Conservation (phyloP, 441 rosid species). For the Jatropha podagrica region DNA sequence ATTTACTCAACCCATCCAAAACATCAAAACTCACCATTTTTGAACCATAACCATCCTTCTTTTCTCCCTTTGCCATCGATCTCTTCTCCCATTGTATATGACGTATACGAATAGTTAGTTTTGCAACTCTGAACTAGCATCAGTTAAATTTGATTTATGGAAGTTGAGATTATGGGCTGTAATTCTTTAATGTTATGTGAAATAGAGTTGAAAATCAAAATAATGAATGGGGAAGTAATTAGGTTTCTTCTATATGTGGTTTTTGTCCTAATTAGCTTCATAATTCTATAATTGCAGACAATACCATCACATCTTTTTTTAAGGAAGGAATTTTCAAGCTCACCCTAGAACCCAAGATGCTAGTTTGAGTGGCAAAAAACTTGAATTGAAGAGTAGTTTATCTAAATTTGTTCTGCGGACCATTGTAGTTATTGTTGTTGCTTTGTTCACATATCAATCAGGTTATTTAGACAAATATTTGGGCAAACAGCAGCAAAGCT, state of each 20-base stretch:
- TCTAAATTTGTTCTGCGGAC: conserved; percentile 50
- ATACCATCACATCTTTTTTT: conserved; percentile 41
- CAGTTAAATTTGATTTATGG: neutral
- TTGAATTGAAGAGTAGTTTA: conserved; percentile 40
- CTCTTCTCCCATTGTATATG: too few relatives aligned
- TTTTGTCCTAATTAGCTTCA: neutral
- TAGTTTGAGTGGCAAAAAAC: conserved; percentile 38
- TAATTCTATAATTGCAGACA: conserved; percentile 29
- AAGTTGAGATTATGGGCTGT: neutral
- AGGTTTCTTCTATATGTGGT: neutral
- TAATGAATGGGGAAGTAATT: neutral
- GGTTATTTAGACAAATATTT: conserved; percentile 63
- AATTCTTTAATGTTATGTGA: neutral
- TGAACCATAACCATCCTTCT: too few relatives aligned
- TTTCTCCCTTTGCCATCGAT: too few relatives aligned
- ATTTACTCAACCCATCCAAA: too few relatives aligned
- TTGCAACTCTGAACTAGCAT: neutral
- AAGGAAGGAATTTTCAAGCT: conserved; percentile 52
- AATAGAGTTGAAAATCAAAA: neutral
- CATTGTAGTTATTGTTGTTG: conserved; percentile 47
- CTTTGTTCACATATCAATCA: conserved; percentile 49
- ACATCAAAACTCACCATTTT: too few relatives aligned
- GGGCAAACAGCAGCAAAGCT: conserved; percentile 35
- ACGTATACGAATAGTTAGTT: neutral
- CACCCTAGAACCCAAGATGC: conserved; percentile 36